These are phyloP conservation scores for Pseudogymnoascus sp. DNA, from an alignment of 2,329 filamentous ascomycete genomes.

Conservation along the genomic window DNA sequence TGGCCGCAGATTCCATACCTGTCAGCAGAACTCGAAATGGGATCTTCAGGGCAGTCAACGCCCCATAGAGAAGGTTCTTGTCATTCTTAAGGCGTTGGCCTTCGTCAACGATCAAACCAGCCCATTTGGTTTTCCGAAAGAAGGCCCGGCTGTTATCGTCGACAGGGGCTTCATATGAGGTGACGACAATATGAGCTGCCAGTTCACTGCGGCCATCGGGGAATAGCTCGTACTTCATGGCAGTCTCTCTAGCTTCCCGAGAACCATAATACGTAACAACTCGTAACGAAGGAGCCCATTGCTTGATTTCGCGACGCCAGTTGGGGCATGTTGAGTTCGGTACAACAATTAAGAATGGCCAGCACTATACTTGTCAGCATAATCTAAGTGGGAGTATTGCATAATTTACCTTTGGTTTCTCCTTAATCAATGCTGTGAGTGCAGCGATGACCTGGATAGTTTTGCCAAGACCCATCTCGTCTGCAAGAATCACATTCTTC, in stretches of 20 bases:
- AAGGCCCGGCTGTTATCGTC: constrained; percentile 59
- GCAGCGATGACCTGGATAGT: constrained; percentile 88
- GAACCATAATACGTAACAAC: constrained; percentile 92
- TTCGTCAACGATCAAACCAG: constrained; percentile 85
- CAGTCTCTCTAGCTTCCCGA: constrained; percentile 62
- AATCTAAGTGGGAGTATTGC: constrained; percentile 29
- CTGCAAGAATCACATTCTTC: constrained; percentile 83
- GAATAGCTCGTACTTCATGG: constrained; percentile 79
- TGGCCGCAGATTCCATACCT: constrained; percentile 28
- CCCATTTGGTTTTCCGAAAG: constrained; percentile 70
- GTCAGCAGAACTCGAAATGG: constrained; percentile 83
- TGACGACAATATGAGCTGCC: constrained; percentile 84
- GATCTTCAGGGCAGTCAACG: constrained; percentile 63
- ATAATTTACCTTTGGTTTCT: constrained; percentile 36
- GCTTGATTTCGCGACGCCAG: constrained; percentile 92
- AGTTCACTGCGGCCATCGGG: constrained; percentile 57
- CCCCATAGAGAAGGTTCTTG: constrained; percentile 69
- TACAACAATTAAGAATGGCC: constrained; percentile 87
- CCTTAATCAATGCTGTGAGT: constrained; percentile 62
- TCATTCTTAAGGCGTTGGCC: constrained; percentile 95
- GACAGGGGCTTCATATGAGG: constrained; percentile 83
- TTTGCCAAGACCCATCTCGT: constrained; percentile 98
- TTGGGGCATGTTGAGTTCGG: constrained; percentile 96
- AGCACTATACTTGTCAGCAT: constrained; percentile 48
- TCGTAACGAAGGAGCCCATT: constrained; percentile 77